Evolutionary conservation across 176 grass and related monocot genomes (phyloP).

Genomic region (Calamus simplicifolius): DNA sequence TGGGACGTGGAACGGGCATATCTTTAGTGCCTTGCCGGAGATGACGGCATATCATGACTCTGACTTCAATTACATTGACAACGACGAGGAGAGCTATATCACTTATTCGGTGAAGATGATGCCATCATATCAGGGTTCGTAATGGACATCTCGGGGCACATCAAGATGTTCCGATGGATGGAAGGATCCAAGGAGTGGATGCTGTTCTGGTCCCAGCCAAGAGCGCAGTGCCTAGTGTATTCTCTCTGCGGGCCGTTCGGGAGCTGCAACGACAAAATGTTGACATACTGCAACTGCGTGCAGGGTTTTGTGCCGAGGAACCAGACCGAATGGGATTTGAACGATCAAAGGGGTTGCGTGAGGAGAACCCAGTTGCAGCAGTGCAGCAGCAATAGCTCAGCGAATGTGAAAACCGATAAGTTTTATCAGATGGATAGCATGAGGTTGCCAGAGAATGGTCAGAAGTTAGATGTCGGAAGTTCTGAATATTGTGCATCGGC

Average conservation of each 20-base stretch:
- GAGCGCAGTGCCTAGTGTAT: constrained; percentile 33
- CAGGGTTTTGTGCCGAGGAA: constrained; percentile 37
- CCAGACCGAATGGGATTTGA: constrained; percentile 36
- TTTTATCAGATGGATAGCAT: constrained; percentile 35
- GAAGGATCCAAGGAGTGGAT: too few relatives aligned
- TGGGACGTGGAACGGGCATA: too few relatives aligned
- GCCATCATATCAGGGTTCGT: too few relatives aligned
- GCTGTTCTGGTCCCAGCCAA: constrained; percentile 13
- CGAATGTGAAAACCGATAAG: constrained; percentile 31
- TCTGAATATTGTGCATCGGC: constrained; percentile 35
- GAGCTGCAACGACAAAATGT: constrained; percentile 23
- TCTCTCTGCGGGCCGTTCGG: constrained; percentile 46
- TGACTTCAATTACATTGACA: too few relatives aligned
- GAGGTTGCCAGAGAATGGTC: constrained; percentile 40
- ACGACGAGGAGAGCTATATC: too few relatives aligned
- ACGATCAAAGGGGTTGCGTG: constrained; percentile 48
- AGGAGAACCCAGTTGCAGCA: constrained; percentile 35
- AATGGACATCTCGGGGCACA: too few relatives aligned
- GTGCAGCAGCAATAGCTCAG: constrained; percentile 35
- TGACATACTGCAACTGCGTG: constrained; percentile 50
- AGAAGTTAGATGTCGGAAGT: constrained; percentile 15
- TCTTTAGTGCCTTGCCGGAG: too few relatives aligned
- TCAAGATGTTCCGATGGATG: too few relatives aligned
- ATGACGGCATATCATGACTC: too few relatives aligned
- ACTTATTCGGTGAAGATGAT: too few relatives aligned